Evolutionary conservation across 1,284 basidiomycete genomes (phyloP).

Genomic region (Trametes pubescens): DNA sequence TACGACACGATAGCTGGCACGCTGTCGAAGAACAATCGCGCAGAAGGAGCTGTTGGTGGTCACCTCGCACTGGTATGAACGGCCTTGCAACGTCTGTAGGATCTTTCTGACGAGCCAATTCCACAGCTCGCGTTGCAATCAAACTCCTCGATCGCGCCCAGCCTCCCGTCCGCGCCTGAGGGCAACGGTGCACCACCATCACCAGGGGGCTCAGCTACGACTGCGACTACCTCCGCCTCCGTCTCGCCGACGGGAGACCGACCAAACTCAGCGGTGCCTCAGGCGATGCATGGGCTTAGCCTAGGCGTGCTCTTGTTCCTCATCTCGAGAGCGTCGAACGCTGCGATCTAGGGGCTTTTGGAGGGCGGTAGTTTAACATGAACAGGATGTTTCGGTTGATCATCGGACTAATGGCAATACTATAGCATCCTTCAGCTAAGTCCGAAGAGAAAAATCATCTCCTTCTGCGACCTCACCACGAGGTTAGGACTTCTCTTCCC

Average conservation of each 20-base stretch:
- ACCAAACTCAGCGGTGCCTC: not conserved
- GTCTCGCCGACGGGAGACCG: not conserved
- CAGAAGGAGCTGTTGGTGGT: slow-evolving; percentile 67
- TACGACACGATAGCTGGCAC: slow-evolving; percentile 62
- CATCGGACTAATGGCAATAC: not conserved
- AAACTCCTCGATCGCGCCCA: not conserved
- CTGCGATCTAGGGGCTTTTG: not conserved
- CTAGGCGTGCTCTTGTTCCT: not conserved
- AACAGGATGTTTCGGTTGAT: not conserved
- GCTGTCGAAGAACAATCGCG: slow-evolving; percentile 47
- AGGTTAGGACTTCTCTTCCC: not conserved
- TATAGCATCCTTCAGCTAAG: not conserved
- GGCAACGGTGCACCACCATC: not conserved
- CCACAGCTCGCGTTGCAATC: slow-evolving; percentile 12
- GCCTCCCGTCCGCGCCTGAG: not conserved
- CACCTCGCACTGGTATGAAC: slow-evolving; percentile 54
- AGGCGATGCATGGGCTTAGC: not conserved
- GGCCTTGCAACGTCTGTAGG: not conserved
- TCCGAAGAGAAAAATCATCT: too few relatives aligned
- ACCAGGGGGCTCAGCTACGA: not conserved
- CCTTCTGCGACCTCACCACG: not conserved
- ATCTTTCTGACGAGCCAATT: not conserved
- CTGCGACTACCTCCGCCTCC: not conserved
- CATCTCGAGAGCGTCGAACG: not conserved
- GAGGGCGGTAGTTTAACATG: too few relatives aligned